These are phyloP conservation scores for Acanthamoeba royreba DNA, from an alignment of 208 protist species.

Conservation along the genomic window DNA sequence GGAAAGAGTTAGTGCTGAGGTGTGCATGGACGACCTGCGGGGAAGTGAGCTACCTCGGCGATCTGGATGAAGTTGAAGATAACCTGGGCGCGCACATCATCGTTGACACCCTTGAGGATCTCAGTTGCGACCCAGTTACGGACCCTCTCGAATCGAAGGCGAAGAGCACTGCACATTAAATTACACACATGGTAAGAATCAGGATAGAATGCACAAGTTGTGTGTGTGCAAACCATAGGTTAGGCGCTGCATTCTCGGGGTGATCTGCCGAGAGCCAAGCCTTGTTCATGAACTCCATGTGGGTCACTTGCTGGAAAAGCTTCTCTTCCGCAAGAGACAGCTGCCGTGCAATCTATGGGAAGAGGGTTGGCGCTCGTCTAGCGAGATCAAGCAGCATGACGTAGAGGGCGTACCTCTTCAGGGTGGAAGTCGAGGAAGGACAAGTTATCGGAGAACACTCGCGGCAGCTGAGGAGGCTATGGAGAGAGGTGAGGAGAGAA, in stretches of 20 bases:
- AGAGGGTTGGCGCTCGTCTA: not conserved
- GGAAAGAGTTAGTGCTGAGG: not conserved
- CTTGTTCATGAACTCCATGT: not conserved
- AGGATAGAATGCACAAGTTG: too few species aligned
- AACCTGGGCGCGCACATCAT: not conserved
- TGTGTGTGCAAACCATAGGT: too few species aligned
- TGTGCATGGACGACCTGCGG: not conserved
- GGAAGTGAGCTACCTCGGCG: not conserved
- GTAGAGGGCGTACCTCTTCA: not conserved
- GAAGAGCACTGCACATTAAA: not conserved
- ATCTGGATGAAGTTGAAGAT: conserved; percentile 31
- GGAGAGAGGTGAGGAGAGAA: not conserved
- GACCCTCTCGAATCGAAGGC: not conserved
- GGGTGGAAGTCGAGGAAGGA: conserved; percentile 10
- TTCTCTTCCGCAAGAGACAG: not conserved
- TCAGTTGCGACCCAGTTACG: conserved; percentile 7
- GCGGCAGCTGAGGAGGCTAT: not conserved
- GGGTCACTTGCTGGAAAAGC: not conserved
- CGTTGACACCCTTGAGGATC: not conserved
- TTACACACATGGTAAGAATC: too few species aligned
- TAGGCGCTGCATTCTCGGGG: not conserved
- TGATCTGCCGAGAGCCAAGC: not conserved
- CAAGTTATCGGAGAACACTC: not conserved
- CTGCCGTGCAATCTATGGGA: not conserved
- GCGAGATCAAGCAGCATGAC: not conserved